phyloP scores from a whole-genome alignment of 2,329 filamentous ascomycete species.

The Escovopsis sp. region DNA sequence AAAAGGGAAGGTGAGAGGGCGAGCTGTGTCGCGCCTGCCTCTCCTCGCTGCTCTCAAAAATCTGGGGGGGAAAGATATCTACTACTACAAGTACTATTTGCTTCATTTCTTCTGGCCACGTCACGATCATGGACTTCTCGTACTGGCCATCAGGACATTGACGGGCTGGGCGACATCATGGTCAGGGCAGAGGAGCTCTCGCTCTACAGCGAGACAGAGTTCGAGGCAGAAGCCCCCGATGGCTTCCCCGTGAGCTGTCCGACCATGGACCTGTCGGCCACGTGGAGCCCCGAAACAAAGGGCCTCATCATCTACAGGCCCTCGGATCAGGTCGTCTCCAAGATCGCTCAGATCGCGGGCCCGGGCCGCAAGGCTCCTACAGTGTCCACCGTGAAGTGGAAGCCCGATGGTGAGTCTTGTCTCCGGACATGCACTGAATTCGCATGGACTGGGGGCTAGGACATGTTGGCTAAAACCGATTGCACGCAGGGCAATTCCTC shows the following conservation, averaged over 20 bases:
- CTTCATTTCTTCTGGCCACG: background rate
- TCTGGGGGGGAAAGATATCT: too few relatives aligned
- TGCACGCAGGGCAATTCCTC: constrained; percentile 64
- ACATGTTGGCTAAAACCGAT: background rate
- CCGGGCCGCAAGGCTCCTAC: constrained; percentile 25
- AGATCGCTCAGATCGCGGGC: constrained; percentile 29
- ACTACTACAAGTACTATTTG: too few relatives aligned
- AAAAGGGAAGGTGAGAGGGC: too few relatives aligned
- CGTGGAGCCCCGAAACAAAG: constrained; percentile 49
- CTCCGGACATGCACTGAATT: background rate
- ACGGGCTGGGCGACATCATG: constrained; percentile 9
- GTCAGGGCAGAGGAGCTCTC: constrained; percentile 19
- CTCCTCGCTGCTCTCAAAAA: too few relatives aligned
- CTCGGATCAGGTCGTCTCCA: constrained; percentile 51
- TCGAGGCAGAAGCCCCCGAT: constrained; percentile 38
- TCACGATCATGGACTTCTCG: background rate
- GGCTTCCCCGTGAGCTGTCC: constrained; percentile 60
- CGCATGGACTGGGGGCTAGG: background rate
- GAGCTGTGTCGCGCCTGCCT: too few relatives aligned
- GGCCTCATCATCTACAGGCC: constrained; percentile 64
- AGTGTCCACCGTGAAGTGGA: constrained; percentile 44
- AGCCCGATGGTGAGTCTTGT: constrained; percentile 54
- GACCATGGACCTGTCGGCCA: constrained; percentile 66
- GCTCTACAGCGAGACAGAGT: constrained; percentile 40
- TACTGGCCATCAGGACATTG: too few relatives aligned